Conservation (phyloP, 106 monocot genomes). For the Platanthera zijinensis region DNA sequence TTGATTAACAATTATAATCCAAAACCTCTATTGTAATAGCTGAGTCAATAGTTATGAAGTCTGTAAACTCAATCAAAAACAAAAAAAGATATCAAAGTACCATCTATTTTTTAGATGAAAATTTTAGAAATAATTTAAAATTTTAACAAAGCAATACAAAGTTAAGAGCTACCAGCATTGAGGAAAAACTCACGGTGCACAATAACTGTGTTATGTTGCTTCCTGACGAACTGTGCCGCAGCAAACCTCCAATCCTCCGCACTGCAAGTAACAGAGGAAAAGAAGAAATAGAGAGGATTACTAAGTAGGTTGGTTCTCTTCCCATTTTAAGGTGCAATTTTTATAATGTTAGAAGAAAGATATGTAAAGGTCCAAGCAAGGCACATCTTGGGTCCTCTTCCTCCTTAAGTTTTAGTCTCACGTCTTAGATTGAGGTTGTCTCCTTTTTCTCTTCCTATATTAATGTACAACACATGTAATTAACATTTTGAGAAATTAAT, state of each 20-base stretch:
- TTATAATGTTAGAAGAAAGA: not conserved
- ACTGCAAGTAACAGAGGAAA: slow-evolving; percentile 18
- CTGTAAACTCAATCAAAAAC: not conserved
- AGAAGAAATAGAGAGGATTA: not conserved
- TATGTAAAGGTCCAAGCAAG: no score
- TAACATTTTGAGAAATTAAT: no score
- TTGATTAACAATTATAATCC: no score
- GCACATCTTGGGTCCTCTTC: no score
- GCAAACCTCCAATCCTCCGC: slow-evolving; percentile 76
- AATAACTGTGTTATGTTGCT: slow-evolving; percentile 57
- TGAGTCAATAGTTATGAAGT: not conserved
- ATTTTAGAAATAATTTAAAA: not conserved
- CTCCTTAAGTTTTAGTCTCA: no score
- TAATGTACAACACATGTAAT: no score
- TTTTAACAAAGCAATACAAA: not conserved
- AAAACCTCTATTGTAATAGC: no score
- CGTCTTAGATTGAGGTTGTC: no score
- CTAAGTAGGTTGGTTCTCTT: not conserved
- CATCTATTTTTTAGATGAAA: not conserved
- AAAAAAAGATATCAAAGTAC: not conserved
- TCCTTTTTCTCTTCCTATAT: no score
- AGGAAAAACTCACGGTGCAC: slow-evolving; percentile 59
- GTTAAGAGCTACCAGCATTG: no score
- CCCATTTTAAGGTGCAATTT: not conserved
- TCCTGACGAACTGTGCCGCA: slow-evolving; percentile 63